Conservation (phyloP, 2,329 filamentous ascomycete genomes). For the Verruconis gallopava region DNA sequence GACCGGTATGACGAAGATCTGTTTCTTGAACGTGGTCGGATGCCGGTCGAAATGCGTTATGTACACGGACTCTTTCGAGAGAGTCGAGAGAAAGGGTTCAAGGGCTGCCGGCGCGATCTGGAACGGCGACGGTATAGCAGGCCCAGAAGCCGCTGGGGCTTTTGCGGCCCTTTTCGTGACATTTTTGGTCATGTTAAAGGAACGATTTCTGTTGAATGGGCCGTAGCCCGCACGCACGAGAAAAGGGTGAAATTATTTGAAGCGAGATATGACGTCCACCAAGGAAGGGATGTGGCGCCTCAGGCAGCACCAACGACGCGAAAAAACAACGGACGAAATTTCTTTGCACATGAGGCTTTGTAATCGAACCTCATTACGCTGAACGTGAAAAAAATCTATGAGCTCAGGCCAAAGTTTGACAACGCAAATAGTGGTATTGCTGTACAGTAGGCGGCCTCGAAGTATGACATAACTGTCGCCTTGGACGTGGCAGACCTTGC, state of each 20-base stretch:
- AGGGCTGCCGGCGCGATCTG: conserved; percentile 50
- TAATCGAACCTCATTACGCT: no score
- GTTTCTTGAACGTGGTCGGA: conserved; percentile 58
- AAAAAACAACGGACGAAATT: no score
- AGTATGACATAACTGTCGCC: not conserved
- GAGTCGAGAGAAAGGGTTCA: conserved; percentile 49
- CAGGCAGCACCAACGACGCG: not conserved
- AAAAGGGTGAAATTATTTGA: no score
- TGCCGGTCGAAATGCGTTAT: conserved; percentile 70
- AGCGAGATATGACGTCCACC: not conserved
- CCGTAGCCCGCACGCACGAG: no score
- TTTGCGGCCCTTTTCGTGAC: conserved; percentile 5
- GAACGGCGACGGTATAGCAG: conserved; percentile 50
- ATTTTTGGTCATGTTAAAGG: conserved; percentile 5
- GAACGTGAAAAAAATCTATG: no score
- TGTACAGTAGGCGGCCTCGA: no score
- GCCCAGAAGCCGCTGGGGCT: conserved; percentile 14
- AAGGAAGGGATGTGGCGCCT: not conserved
- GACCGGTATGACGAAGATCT: conserved; percentile 70
- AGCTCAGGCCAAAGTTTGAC: no score
- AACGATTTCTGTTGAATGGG: not conserved
- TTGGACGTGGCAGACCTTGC: not conserved
- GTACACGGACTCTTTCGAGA: conserved; percentile 62
- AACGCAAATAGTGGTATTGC: no score
- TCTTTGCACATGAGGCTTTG: no score